phyloP scores from a whole-genome alignment of 139 green algal genomes.

The Asterochloris sp. region DNA sequence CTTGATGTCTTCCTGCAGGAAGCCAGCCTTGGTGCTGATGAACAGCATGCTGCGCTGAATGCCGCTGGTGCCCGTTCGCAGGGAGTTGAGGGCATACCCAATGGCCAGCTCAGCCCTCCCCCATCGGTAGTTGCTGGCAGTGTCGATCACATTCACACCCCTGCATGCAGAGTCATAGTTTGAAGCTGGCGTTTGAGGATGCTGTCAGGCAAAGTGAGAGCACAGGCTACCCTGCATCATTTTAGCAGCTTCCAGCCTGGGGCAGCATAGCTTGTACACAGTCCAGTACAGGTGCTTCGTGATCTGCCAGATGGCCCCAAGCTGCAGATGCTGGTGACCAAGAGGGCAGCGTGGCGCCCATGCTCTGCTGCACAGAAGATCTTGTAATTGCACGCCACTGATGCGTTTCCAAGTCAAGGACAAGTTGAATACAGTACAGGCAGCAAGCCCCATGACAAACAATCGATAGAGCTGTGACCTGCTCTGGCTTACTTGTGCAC shows the following conservation, averaged over 20 bases:
- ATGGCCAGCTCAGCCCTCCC: slow-evolving; percentile 42
- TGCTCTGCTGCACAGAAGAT: background rate
- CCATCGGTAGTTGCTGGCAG: slow-evolving; percentile 65
- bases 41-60: slow-evolving; percentile 59
- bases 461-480: background rate
- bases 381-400: background rate
- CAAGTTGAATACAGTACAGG: background rate
- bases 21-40: slow-evolving; percentile 69
- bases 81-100: slow-evolving; percentile 43
- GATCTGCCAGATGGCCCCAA: background rate
- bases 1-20: slow-evolving; percentile 19
- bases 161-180: slow-evolving; percentile 27
- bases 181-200: background rate
- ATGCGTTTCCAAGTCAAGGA: background rate
- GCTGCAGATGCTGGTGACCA: background rate
- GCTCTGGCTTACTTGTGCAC: background rate
- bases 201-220: background rate
- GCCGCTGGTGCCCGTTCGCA: slow-evolving; percentile 19
- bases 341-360: background rate
- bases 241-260: slow-evolving; percentile 19
- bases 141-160: slow-evolving; percentile 79
- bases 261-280: background rate
- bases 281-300: background rate
- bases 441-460: background rate
- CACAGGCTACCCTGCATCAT: background rate